Evolutionary conservation across 1,284 basidiomycete genomes (phyloP).

Genomic region (Trichosporon sp.): DNA sequence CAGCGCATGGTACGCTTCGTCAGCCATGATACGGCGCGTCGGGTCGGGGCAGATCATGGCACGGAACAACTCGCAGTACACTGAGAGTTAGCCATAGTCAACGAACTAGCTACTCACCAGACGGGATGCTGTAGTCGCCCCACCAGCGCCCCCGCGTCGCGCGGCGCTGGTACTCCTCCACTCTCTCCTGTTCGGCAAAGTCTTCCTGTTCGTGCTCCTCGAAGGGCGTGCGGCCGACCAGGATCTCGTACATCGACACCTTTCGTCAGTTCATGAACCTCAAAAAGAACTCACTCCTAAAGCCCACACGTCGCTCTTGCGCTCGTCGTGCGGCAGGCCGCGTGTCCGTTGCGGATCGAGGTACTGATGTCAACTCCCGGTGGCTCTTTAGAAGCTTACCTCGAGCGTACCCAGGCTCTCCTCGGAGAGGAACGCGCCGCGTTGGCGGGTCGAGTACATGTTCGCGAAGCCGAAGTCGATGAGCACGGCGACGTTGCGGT

Average conservation of each 20-base stretch:
- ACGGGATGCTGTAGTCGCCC: slow-evolving; percentile 72
- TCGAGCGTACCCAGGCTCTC: slow-evolving; percentile 88
- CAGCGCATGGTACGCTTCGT: slow-evolving; percentile 49
- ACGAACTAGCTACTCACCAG: slow-evolving; percentile 48
- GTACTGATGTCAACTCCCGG: slow-evolving; percentile 62
- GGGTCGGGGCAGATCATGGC: slow-evolving; percentile 53
- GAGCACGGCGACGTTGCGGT: slow-evolving; percentile 73
- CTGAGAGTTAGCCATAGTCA: neutral
- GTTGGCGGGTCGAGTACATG: slow-evolving; percentile 40
- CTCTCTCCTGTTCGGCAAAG: slow-evolving; percentile 74
- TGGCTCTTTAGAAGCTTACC: slow-evolving; percentile 35
- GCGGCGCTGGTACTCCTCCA: slow-evolving; percentile 79
- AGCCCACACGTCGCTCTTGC: slow-evolving; percentile 89
- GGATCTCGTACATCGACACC: slow-evolving; percentile 87
- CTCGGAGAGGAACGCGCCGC: slow-evolving; percentile 74
- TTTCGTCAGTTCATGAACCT: slow-evolving; percentile 27
- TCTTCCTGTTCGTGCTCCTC: slow-evolving; percentile 78
- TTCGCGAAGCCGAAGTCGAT: slow-evolving; percentile 93
- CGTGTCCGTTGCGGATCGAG: slow-evolving; percentile 83
- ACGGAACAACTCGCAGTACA: slow-evolving; percentile 48
- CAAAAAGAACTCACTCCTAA: slow-evolving; percentile 63
- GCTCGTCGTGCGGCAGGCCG: slow-evolving; percentile 83
- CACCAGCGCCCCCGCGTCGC: slow-evolving; percentile 81
- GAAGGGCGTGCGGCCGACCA: slow-evolving; percentile 87
- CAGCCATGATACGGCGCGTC: slow-evolving; percentile 44